phyloP scores from a whole-genome alignment of 805 yeast species.

The Suhomyces sp. region DNA sequence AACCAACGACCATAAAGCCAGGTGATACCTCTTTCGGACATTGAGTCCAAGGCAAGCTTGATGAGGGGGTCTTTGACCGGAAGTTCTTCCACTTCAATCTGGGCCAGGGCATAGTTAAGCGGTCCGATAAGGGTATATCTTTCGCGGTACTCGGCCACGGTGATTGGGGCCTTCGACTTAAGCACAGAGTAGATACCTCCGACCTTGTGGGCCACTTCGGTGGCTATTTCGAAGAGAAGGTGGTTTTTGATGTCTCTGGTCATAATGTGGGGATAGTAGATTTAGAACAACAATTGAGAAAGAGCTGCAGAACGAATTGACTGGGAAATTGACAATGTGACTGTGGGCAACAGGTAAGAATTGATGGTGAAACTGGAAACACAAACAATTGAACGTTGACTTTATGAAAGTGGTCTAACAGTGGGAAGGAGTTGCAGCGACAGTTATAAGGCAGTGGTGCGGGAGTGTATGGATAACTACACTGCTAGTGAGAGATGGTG shows the following conservation, averaged over 20 bases:
- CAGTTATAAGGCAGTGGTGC: no score
- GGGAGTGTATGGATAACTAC: no score
- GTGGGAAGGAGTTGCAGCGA: no score
- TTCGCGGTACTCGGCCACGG: slow-evolving; percentile 88
- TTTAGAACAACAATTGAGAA: not conserved
- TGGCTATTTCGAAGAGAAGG: slow-evolving; percentile 88
- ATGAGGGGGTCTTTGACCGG: slow-evolving; percentile 56
- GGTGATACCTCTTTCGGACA: slow-evolving; percentile 78
- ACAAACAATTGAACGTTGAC: slow-evolving; percentile 1
- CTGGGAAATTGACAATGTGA: not conserved
- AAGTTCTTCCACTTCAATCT: slow-evolving; percentile 78
- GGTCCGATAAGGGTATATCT: slow-evolving; percentile 89
- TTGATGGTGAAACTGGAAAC: not conserved
- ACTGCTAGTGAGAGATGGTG: no score
- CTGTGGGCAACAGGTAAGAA: not conserved
- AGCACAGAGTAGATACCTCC: slow-evolving; percentile 97
- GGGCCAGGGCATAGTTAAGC: slow-evolving; percentile 67
- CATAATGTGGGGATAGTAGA: slow-evolving; percentile 39
- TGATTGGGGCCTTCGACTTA: slow-evolving; percentile 94
- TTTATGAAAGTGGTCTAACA: no score
- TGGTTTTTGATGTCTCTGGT: slow-evolving; percentile 85
- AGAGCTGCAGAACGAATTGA: slow-evolving; percentile 3
- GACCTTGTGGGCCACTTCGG: slow-evolving; percentile 96
- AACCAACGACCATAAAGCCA: slow-evolving; percentile 94
- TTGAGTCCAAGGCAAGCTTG: slow-evolving; percentile 65